Conservation (phyloP, 2,329 filamentous ascomycete genomes). For the Leptosphaerulina australis region DNA sequence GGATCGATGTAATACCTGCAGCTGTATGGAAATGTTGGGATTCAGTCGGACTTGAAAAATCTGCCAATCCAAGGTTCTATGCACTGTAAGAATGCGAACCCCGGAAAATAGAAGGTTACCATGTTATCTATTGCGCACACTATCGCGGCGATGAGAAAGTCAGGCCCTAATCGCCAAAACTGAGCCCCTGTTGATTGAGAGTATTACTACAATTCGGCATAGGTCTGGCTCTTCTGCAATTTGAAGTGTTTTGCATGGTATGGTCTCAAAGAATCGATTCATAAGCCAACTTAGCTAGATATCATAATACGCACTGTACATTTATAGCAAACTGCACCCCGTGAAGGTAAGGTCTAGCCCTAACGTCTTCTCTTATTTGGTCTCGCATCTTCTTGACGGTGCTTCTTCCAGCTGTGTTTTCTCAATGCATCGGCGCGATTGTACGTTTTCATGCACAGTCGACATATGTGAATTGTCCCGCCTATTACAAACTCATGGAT, state of each 20-base stretch:
- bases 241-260: background rate
- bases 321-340: background rate
- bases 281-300: background rate
- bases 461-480: slow-evolving; percentile 5
- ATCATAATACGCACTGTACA: background rate
- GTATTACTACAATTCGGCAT: background rate
- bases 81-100: too few relatives aligned
- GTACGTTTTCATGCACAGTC: slow-evolving; percentile 3
- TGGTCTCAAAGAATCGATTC: background rate
- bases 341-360: background rate
- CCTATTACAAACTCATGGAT: background rate
- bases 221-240: background rate
- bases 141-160: too few relatives aligned
- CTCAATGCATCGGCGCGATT: slow-evolving; percentile 20
- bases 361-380: slow-evolving; percentile 11
- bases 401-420: slow-evolving; percentile 20
- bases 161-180: too few relatives aligned
- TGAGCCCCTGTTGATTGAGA: too few relatives aligned
- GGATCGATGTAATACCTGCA: too few relatives aligned
- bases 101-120: too few relatives aligned
- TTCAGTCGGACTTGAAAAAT: too few relatives aligned
- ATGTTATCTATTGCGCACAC: too few relatives aligned
- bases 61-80: too few relatives aligned
- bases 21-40: too few relatives aligned
- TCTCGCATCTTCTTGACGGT: slow-evolving; percentile 2